phyloP scores from a whole-genome alignment of 2,329 filamentous ascomycete genomes.

The Cladobotryum protrusum region DNA sequence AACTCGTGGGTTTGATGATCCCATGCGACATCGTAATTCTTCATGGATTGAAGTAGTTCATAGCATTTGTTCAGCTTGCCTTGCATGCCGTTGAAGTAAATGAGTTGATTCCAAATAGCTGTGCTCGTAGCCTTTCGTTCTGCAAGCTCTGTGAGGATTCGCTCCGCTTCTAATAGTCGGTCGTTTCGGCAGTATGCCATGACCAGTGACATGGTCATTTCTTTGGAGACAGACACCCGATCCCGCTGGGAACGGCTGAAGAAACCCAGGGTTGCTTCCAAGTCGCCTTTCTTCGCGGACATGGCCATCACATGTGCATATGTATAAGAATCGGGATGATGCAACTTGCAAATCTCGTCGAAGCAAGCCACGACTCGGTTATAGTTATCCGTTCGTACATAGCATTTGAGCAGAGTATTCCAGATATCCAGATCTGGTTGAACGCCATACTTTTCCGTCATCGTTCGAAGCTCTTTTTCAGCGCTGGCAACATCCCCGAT shows the following conservation, averaged over 20 bases:
- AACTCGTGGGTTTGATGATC: conserved; percentile 44
- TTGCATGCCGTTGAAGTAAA: conserved; percentile 61
- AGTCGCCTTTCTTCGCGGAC: conserved; percentile 64
- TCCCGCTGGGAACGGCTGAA: conserved; percentile 55
- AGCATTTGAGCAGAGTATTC: conserved; percentile 71
- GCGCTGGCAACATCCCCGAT: conserved; percentile 58
- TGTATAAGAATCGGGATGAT: conserved; percentile 55
- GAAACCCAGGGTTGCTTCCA: conserved; percentile 60
- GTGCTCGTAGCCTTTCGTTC: conserved; percentile 46
- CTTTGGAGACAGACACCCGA: conserved; percentile 42
- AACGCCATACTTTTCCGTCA: conserved; percentile 49
- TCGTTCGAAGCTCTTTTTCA: conserved; percentile 54
- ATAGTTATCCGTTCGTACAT: conserved; percentile 60
- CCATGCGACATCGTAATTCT: conserved; percentile 39
- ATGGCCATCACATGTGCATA: conserved; percentile 71
- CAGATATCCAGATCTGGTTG: conserved; percentile 56
- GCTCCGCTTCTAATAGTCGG: conserved; percentile 30
- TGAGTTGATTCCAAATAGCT: conserved; percentile 71
- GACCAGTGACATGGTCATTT: conserved; percentile 60
- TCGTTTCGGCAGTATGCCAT: conserved; percentile 53
- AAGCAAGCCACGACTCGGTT: conserved; percentile 61
- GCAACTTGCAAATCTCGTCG: conserved; percentile 44
- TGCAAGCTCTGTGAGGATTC: conserved; percentile 44
- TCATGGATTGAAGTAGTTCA: conserved; percentile 44
- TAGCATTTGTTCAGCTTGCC: conserved; percentile 48